Percentiles rank a stretch among this genome's conserved stretches.
Evolutionary conservation across 2,329 filamentous ascomycete genomes (phyloP).

Genomic region (Fusarium hainanense): DNA sequence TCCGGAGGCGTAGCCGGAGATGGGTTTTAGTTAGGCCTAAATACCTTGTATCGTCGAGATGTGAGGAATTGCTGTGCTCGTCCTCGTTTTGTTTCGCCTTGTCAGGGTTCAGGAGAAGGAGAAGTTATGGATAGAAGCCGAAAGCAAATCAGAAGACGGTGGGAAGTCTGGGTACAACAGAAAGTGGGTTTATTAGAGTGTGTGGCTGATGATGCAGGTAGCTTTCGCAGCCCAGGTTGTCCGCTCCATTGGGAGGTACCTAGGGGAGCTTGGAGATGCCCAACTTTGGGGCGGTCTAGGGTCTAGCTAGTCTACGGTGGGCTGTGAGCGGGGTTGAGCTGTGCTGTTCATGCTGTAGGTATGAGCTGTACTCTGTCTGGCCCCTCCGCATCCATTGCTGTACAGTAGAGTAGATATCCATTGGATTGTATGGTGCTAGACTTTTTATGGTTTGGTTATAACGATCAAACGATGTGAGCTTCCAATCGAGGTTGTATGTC

Average conservation of each 20-base stretch:
- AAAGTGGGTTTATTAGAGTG: conserved; percentile 23
- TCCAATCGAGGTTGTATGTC: conserved; percentile 2
- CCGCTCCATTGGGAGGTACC: conserved; percentile 16
- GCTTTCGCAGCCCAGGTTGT: conserved; percentile 28
- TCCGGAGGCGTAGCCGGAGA: conserved; percentile 32
- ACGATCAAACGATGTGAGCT: conserved; percentile 20
- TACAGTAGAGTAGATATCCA: conserved; percentile 16
- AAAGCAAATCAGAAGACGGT: conserved; percentile 23
- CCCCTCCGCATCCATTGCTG: background rate
- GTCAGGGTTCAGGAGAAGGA: conserved; percentile 27
- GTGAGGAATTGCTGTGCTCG: conserved; percentile 18
- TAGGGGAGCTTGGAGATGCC: conserved; percentile 25
- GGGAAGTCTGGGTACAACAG: conserved; percentile 17
- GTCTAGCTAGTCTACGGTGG: conserved; percentile 23
- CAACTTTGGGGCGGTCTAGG: conserved; percentile 37
- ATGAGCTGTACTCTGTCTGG: conserved; percentile 13
- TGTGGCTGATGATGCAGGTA: conserved; percentile 47
- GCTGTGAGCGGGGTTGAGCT: conserved; percentile 26
- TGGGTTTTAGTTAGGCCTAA: conserved; percentile 2
- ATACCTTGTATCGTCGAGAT: conserved; percentile 24
- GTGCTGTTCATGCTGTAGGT: conserved; percentile 30
- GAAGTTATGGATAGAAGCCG: conserved; percentile 25
- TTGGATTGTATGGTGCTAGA: background rate
- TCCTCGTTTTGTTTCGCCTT: background rate
- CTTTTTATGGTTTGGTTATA: conserved; percentile 9